Evolutionary conservation across 2,329 filamentous ascomycete genomes (phyloP), one percentile per base, ranked within the genome.

Genomic region (Penicillium hesseltinei): DNA sequence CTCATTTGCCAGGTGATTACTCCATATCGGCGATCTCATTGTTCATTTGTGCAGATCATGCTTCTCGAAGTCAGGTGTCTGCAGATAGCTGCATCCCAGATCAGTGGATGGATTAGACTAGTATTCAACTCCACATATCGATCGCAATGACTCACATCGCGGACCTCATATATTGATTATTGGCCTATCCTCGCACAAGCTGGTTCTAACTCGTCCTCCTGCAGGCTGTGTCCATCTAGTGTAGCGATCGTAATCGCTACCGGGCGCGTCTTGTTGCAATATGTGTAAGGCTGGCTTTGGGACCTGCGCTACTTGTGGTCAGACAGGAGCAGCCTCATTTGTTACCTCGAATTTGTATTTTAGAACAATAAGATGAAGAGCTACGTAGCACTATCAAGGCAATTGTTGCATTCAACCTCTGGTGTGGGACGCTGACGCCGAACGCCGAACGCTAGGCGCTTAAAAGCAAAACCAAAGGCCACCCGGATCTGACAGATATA

Each of bases 81-180:
- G 57, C 23, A 64, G 47, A 62, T 48, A 21, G 51, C 58, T 13
- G 60, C 64, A 46, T 63, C 62, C 51, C 61, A 66, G 13, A 65
- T 51, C 5, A 66, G 50, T 4, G 62, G 35, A 17, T 52, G 31
- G 25, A 66, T 58, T 0, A 54, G 56, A 1, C 63, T 63, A 6
- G 40, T 3, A 63, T 27, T 3, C 40, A 58, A 11, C 43, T 40
- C 5, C 42, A 31, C 5, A 61, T 60, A 38, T 39, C 54, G 23
- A 66, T 35, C 33, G 8, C 13, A 36, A 7, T 36, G 2, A n/a
- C 7, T 36, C 35, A 36, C 7, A 8, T 17, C 58, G 53, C 65
- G 67, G 17, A 58, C 44, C 23, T 58, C 13, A 43, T 27, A 25
- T 47, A 40, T 56, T 4, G 60, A 50, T 31, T 42, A 44, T 1